Base-by-base conservation (phyloP, 345 rosid species). In the Hypericum androsaemum region DNA sequence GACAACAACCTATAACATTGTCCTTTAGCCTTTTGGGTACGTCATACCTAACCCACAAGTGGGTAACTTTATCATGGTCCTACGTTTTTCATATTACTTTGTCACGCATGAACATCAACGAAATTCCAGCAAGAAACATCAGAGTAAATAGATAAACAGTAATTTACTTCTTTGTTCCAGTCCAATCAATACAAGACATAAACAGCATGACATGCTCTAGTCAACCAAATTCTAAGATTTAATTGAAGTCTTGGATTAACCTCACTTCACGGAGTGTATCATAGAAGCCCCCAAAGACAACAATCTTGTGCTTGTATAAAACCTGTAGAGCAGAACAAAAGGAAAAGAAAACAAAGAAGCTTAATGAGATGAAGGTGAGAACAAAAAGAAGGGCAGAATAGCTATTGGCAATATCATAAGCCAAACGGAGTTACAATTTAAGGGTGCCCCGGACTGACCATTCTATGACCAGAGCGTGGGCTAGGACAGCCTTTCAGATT, bases 231-330 rank as follows among this genome's bases (percentile, higher is more conserved):
- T 56, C 39, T 8, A 58, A 17, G 7, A 28, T 47, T 45, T 49
- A 7, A 8, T 45, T 66, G 51, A 51, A 71, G 62, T 52, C 39
- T 10, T 42, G 63, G 50, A 74, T 71, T 86, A 74, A 90, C 98
- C 98, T 90, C 74, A 90, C 96, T 90, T 90, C 98, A 71, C 98
- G 80, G 39, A 90, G 92, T 46, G 98, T 90, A 63, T 90, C 96
- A 58, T 90, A 90, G 78, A 90, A 90, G 74, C 98, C 98, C 56
- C 98, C 98, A 61, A 90, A 90, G 64, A 84, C 65, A 55, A 90
- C 70, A 62, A 90, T 79, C 78, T 90, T 87, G 79, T 87, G 96
- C 82, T 90, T 87, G 75, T 90, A 80, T 40, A 87, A 64, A 60
- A 90, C 88, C 98, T 90, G 95, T 63, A 76, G 48, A 61, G 60